Conservation (phyloP, 2,329 filamentous ascomycete species). For the Sporothrix brasiliensis region DNA sequence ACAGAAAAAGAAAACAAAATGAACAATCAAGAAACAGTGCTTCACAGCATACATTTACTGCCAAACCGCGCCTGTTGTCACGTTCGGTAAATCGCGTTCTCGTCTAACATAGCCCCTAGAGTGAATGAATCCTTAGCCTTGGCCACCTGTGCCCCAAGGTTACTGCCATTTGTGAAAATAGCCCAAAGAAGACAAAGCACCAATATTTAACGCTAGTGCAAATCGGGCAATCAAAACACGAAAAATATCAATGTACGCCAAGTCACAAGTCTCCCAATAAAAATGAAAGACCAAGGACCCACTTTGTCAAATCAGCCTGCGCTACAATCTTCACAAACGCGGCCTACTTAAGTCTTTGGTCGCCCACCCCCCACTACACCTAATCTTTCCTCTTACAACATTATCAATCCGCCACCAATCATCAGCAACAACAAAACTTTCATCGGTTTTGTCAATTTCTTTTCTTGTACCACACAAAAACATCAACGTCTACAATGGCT, state of each 20-base stretch:
- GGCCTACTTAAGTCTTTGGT: constrained; percentile 46
- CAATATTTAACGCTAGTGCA: neutral
- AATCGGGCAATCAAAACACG: constrained; percentile 16
- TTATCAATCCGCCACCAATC: constrained; percentile 42
- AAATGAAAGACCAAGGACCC: neutral
- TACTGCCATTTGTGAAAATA: neutral
- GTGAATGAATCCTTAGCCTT: too few relatives aligned
- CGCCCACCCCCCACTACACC: constrained; percentile 49
- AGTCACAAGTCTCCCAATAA: constrained; percentile 16
- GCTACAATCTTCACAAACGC: constrained; percentile 38
- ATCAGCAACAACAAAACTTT: constrained; percentile 39
- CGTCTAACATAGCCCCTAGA: too few relatives aligned
- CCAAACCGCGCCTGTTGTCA: too few relatives aligned
- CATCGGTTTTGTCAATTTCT: constrained; percentile 31
- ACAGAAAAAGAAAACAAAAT: too few relatives aligned
- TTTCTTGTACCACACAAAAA: constrained; percentile 17
- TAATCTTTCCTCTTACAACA: constrained; percentile 45
- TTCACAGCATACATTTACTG: too few relatives aligned
- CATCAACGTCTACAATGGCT: constrained; percentile 55
- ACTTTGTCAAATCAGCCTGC: constrained; percentile 44
- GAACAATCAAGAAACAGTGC: too few relatives aligned
- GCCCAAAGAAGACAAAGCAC: neutral
- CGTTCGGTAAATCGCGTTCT: too few relatives aligned
- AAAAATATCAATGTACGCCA: constrained; percentile 21
- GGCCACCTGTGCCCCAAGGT: too few relatives aligned